phyloP scores from a whole-genome alignment of 176 grass and related monocot genomes.

The Aegilops umbellulata region DNA sequence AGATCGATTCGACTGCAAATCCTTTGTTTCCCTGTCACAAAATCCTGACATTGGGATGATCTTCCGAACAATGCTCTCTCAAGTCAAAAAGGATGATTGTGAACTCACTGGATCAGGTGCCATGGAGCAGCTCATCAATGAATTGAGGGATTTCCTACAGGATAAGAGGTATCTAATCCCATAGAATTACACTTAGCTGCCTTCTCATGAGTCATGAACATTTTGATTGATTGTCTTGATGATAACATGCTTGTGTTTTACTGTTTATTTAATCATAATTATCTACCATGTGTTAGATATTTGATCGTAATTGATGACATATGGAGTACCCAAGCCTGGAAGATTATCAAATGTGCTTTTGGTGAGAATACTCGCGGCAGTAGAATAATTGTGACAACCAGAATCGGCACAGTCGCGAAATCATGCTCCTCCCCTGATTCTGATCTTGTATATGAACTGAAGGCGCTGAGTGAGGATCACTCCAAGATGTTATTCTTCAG shows the following conservation, averaged over 20 bases:
- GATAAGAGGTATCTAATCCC: conserved; percentile 34
- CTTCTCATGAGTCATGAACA: background rate
- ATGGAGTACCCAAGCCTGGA: conserved; percentile 41
- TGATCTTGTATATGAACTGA: conserved; percentile 40
- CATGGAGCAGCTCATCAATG: conserved; percentile 16
- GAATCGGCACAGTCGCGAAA: conserved; percentile 38
- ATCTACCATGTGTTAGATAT: conserved; percentile 27
- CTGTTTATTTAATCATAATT: background rate
- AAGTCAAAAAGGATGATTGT: conserved; percentile 24
- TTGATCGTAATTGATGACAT: conserved; percentile 46
- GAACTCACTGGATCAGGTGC: background rate
- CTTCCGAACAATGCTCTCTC: conserved; percentile 23
- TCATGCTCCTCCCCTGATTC: conserved; percentile 30
- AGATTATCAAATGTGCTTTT: conserved; percentile 32
- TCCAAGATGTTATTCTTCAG: conserved; percentile 43
- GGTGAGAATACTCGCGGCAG: conserved; percentile 40
- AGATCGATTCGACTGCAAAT: conserved; percentile 8
- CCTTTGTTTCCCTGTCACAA: conserved; percentile 38
- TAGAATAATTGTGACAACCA: conserved; percentile 46
- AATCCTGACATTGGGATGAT: conserved; percentile 25
- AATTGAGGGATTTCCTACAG: conserved; percentile 32
- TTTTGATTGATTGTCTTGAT: background rate
- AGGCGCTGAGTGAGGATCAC: conserved; percentile 25
- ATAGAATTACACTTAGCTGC: background rate
- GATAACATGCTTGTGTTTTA: background rate